Evolutionary conservation across 345 rosid species (phyloP).

Genomic region (Eucalyptus curtisii): DNA sequence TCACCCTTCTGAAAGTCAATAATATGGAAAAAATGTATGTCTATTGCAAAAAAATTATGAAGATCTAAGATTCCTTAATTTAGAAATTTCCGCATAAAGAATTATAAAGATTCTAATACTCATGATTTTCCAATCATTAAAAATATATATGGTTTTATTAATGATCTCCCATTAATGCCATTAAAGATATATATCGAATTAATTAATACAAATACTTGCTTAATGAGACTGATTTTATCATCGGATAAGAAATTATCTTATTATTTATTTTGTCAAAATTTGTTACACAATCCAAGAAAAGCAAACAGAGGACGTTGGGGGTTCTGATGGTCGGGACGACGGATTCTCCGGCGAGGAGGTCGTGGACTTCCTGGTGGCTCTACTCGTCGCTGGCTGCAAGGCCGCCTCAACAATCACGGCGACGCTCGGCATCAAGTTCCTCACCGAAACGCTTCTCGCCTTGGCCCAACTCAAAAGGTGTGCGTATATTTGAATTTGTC

Average conservation of each 20-base stretch:
- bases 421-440: slow-evolving; percentile 82
- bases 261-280: neutral
- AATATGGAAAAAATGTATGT: too few relatives aligned
- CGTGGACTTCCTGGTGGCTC: slow-evolving; percentile 68
- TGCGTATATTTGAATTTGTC: too few relatives aligned
- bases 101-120: too few relatives aligned
- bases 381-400: slow-evolving; percentile 83
- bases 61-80: too few relatives aligned
- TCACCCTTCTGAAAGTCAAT: too few relatives aligned
- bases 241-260: neutral
- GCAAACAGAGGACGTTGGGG: slow-evolving; percentile 39
- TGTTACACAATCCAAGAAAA: neutral
- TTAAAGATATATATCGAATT: too few relatives aligned
- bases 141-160: too few relatives aligned
- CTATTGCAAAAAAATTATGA: fast-evolving
- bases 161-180: too few relatives aligned
- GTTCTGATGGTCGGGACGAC: slow-evolving; percentile 49
- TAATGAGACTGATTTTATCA: too few relatives aligned
- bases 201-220: too few relatives aligned
- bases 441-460: slow-evolving; percentile 73
- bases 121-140: too few relatives aligned
- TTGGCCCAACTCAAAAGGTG: neutral
- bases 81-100: too few relatives aligned
- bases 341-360: slow-evolving; percentile 66
- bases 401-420: slow-evolving; percentile 71